A percentile compares a stretch with the other conserved stretches of the same genome.
Conservation (phyloP, 441 rosid species). For the Manihot esculenta region DNA sequence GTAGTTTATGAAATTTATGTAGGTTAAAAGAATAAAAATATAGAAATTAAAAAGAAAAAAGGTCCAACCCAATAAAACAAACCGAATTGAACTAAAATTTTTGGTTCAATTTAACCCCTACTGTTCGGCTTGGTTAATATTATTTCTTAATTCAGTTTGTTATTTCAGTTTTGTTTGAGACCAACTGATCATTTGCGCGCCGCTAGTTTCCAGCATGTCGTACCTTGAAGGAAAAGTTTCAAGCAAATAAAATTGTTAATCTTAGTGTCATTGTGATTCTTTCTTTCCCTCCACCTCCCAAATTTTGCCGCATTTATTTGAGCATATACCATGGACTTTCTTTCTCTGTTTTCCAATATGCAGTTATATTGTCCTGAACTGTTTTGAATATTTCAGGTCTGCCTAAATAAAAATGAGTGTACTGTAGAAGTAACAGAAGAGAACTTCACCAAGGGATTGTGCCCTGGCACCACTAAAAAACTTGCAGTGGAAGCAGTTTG, state of each 20-base stretch:
- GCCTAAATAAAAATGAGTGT: slow-evolving; percentile 46
- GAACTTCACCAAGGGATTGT: slow-evolving; percentile 38
- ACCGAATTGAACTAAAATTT: too few relatives aligned
- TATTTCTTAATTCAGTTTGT: too few relatives aligned
- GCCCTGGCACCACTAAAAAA: slow-evolving; percentile 38
- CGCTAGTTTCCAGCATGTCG: neutral
- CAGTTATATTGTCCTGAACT: neutral
- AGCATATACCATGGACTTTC: neutral
- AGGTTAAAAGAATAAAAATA: too few relatives aligned
- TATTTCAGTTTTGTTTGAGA: too few relatives aligned
- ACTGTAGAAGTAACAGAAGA: slow-evolving; percentile 34
- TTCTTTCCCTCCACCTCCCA: neutral
- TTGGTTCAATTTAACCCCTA: too few relatives aligned
- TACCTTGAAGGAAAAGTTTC: neutral
- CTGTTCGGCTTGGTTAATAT: too few relatives aligned
- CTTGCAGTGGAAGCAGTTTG: slow-evolving; percentile 58
- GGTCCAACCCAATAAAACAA: too few relatives aligned
- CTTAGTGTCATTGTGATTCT: neutral
- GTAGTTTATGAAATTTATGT: too few relatives aligned
- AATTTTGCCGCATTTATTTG: neutral
- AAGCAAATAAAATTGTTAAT: neutral
- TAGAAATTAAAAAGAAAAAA: too few relatives aligned
- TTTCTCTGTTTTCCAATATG: neutral
- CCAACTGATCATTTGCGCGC: too few relatives aligned
- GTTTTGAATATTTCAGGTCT: slow-evolving; percentile 38